These are phyloP conservation scores for Kluyveromyces aestuarii DNA, from an alignment of 805 yeast genomes.

Conservation along the genomic window DNA sequence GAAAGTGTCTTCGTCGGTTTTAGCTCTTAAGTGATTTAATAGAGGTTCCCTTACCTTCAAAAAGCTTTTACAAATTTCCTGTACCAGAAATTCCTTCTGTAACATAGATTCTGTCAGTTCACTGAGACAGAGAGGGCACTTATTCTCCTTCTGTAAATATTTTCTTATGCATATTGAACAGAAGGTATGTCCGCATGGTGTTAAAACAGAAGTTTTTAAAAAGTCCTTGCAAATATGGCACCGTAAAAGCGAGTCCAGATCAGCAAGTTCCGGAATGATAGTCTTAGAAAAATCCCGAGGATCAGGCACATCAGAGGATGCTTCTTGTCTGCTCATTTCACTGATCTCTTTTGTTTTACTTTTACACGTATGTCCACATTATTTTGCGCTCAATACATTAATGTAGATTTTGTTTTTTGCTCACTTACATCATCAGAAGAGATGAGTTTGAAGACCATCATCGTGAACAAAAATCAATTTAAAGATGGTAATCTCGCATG, in stretches of 20 bases:
- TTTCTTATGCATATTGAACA: conserved; percentile 82
- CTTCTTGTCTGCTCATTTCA: conserved; percentile 5
- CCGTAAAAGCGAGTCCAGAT: conserved; percentile 61
- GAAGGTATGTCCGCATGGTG: conserved; percentile 82
- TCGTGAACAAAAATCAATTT: too few relatives aligned
- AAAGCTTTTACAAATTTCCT: conserved; percentile 56
- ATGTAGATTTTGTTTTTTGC: background rate
- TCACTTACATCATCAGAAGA: too few relatives aligned
- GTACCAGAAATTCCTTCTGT: conserved; percentile 58
- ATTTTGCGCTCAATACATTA: background rate
- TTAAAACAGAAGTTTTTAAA: conserved; percentile 67
- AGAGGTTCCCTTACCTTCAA: conserved; percentile 33
- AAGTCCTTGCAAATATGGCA: conserved; percentile 88
- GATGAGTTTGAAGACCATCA: too few relatives aligned
- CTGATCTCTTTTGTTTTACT: background rate
- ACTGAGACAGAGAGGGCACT: conserved; percentile 72
- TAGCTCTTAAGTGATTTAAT: conserved; percentile 18
- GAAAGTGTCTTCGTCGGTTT: conserved; percentile 18
- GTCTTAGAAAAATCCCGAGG: conserved; percentile 63
- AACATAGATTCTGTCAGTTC: conserved; percentile 64
- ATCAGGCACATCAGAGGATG: conserved; percentile 37
- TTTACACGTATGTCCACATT: background rate
- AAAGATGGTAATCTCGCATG: too few relatives aligned
- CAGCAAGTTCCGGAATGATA: conserved; percentile 43
- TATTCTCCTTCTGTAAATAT: conserved; percentile 45